Percentiles rank a stretch among this genome's conserved stretches.
Evolutionary conservation across 805 yeast genomes (phyloP).

Genomic region (Maudiozyma turicensis): DNA sequence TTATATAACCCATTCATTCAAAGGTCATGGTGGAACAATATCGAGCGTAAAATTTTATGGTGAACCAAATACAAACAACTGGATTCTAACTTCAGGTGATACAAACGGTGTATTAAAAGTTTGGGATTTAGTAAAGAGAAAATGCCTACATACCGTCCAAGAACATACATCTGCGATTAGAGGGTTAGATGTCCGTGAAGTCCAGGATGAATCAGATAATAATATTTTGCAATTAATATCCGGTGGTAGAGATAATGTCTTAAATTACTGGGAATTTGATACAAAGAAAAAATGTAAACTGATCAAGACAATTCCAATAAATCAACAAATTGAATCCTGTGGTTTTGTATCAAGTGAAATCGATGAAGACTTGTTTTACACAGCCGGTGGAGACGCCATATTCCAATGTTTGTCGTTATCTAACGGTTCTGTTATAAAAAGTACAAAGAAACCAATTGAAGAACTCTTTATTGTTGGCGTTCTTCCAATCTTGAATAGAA

Average conservation of each 20-base stretch:
- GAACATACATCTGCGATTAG: constrained; percentile 84
- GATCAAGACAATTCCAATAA: constrained; percentile 57
- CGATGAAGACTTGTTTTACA: constrained; percentile 37
- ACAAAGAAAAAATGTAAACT: constrained; percentile 43
- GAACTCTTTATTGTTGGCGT: constrained; percentile 65
- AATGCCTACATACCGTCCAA: constrained; percentile 48
- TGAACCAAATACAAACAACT: constrained; percentile 50
- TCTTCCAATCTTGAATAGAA: constrained; percentile 29
- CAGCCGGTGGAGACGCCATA: constrained; percentile 74
- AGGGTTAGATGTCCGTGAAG: constrained; percentile 54
- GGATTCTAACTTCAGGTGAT: constrained; percentile 74
- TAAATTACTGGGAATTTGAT: constrained; percentile 42
- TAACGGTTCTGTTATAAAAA: constrained; percentile 36
- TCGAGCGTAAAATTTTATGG: constrained; percentile 73
- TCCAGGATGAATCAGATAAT: constrained; percentile 4
- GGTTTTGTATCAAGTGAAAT: constrained; percentile 40
- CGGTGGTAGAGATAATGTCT: constrained; percentile 84
- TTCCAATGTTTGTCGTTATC: constrained; percentile 54
- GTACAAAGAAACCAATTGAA: constrained; percentile 47
- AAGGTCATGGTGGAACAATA: constrained; percentile 88
- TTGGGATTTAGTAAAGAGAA: constrained; percentile 64
- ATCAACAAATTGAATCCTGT: constrained; percentile 62
- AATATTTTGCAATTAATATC: constrained; percentile 49
- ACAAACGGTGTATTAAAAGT: constrained; percentile 46
- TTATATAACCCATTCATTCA: constrained; percentile 76